These are phyloP conservation scores for Epichloe brachyelytri DNA, from an alignment of 2,329 filamentous ascomycete genomes.

Conservation along the genomic window DNA sequence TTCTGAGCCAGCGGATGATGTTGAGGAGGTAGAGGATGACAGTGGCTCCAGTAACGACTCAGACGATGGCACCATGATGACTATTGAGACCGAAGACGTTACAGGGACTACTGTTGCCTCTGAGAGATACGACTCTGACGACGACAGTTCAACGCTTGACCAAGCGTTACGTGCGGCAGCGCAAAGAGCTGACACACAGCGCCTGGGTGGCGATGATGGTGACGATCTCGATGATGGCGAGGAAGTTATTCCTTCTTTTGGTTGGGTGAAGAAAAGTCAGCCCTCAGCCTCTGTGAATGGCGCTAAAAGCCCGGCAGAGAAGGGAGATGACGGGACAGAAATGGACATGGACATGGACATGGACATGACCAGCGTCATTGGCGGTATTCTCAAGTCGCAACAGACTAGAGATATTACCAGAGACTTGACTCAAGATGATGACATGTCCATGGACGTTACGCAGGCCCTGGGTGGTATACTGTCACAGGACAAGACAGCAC, in stretches of 20 bases:
- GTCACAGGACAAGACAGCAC: slow-evolving; percentile 20
- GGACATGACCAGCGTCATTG: slow-evolving; percentile 43
- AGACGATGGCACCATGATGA: slow-evolving; percentile 70
- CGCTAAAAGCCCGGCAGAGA: slow-evolving; percentile 18
- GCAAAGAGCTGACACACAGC: slow-evolving; percentile 60
- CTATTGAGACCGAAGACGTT: slow-evolving; percentile 65
- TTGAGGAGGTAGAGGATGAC: slow-evolving; percentile 41
- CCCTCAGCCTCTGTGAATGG: neutral
- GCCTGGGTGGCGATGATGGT: slow-evolving; percentile 35
- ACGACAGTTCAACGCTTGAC: slow-evolving; percentile 61
- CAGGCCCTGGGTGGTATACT: slow-evolving; percentile 71
- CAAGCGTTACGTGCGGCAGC: slow-evolving; percentile 66
- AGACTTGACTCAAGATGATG: slow-evolving; percentile 36
- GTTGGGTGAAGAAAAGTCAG: slow-evolving; percentile 51
- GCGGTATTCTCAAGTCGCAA: slow-evolving; percentile 36
- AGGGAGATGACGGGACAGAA: slow-evolving; percentile 20
- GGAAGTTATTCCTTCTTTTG: slow-evolving; percentile 63
- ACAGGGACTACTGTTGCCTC: slow-evolving; percentile 56
- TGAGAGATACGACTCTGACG: slow-evolving; percentile 45
- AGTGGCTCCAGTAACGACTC: slow-evolving; percentile 43
- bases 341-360: slow-evolving; percentile 28
- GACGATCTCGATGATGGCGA: slow-evolving; percentile 49
- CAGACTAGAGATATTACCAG: slow-evolving; percentile 28
- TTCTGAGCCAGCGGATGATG: slow-evolving; percentile 41
- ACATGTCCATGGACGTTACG: slow-evolving; percentile 93